Conservation (phyloP, 176 grass and related monocot genomes). For the Urochloa ruziziensis region DNA sequence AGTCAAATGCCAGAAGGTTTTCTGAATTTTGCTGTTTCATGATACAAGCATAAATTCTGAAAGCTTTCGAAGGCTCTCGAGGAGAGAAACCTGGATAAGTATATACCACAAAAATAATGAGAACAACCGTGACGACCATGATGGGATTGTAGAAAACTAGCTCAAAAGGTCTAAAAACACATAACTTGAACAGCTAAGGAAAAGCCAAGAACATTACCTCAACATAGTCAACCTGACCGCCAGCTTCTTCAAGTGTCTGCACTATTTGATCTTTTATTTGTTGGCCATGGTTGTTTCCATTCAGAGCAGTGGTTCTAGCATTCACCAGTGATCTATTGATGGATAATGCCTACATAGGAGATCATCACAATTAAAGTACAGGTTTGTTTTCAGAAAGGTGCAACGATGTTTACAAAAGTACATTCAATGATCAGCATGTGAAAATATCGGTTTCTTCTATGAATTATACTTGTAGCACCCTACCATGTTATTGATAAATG, state of each 20-base stretch:
- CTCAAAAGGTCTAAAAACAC: not conserved
- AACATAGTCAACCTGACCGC: conserved; percentile 83
- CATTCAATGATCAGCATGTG: not conserved
- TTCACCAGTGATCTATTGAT: conserved; percentile 65
- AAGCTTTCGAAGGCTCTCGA: not conserved
- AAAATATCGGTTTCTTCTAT: not conserved
- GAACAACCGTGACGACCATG: not conserved
- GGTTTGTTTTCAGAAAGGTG: not conserved
- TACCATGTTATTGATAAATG: not conserved
- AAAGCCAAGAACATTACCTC: conserved; percentile 46
- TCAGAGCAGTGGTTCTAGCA: conserved; percentile 58
- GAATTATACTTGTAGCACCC: not conserved
- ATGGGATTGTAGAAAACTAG: not conserved
- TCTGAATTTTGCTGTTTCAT: not conserved
- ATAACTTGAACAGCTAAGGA: not conserved
- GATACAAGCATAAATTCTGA: not conserved
- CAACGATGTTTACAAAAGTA: not conserved
- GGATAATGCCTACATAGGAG: conserved; percentile 63
- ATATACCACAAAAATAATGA: not conserved
- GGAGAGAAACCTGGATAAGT: not conserved
- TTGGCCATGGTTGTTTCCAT: conserved; percentile 43
- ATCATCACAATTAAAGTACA: not conserved
- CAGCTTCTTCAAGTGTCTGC: conserved; percentile 49
- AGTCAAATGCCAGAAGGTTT: not conserved
- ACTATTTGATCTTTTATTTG: conserved; percentile 63